phyloP scores from a whole-genome alignment of 2,329 filamentous ascomycete species.

The Aspergillus ochraceus region DNA sequence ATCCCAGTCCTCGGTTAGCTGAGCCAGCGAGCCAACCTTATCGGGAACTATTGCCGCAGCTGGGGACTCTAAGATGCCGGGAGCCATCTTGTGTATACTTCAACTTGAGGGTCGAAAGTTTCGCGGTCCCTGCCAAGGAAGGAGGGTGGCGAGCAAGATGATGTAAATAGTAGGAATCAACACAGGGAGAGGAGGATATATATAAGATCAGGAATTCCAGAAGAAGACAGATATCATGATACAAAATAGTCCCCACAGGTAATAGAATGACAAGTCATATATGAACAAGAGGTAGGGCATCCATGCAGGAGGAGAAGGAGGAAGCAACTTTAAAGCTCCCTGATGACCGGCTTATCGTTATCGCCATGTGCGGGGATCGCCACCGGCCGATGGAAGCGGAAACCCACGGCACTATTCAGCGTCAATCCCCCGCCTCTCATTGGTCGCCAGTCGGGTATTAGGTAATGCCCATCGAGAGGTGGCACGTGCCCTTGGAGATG shows the following conservation, averaged over 20 bases:
- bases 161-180: background rate
- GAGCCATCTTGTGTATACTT: slow-evolving; percentile 51
- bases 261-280: background rate
- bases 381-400: slow-evolving; percentile 31
- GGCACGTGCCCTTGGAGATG: background rate
- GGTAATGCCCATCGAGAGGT: background rate
- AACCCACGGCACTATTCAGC: background rate
- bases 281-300: background rate
- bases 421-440: slow-evolving; percentile 2
- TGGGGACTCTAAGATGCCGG: slow-evolving; percentile 53
- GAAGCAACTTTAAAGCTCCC: background rate
- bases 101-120: slow-evolving; percentile 1
- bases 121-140: slow-evolving; percentile 1
- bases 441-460: background rate
- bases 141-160: background rate
- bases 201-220: background rate
- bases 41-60: slow-evolving; percentile 46
- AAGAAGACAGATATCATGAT: background rate
- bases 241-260: background rate
- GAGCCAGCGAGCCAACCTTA: slow-evolving; percentile 51
- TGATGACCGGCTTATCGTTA: background rate
- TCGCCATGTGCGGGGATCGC: slow-evolving; percentile 35
- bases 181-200: background rate
- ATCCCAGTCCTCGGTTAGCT: slow-evolving; percentile 75
- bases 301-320: background rate